phyloP scores from a whole-genome alignment of 805 yeast genomes.

The Kazachstania africana region DNA sequence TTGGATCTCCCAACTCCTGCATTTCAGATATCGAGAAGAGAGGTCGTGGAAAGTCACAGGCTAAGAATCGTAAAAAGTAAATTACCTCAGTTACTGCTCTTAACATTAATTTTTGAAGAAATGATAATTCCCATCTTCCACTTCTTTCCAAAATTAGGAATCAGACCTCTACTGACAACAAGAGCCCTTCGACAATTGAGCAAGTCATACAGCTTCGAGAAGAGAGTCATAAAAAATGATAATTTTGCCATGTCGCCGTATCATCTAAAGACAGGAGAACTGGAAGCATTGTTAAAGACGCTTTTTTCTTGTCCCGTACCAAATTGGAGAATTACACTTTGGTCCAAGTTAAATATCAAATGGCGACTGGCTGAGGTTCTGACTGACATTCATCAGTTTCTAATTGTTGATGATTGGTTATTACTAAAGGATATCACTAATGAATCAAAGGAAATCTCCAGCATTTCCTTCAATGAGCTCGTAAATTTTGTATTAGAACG shows the following conservation, averaged over 20 bases:
- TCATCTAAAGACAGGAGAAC: constrained; percentile 31
- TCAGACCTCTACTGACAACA: constrained; percentile 36
- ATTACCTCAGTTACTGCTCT: constrained; percentile 42
- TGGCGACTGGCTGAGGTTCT: constrained; percentile 31
- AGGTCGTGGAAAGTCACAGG: constrained; percentile 37
- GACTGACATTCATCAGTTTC: constrained; percentile 42
- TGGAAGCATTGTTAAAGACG: constrained; percentile 26
- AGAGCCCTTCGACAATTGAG: not conserved
- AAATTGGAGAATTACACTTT: constrained; percentile 29
- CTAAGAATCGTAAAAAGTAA: too few relatives aligned
- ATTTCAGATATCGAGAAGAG: constrained; percentile 30
- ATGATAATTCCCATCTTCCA: constrained; percentile 42
- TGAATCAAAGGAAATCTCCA: constrained; percentile 1
- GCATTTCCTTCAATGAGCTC: constrained; percentile 37
- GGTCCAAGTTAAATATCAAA: constrained; percentile 28
- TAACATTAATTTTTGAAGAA: constrained; percentile 41
- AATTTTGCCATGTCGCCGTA: constrained; percentile 32
- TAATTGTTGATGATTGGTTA: constrained; percentile 24
- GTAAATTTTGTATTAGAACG: constrained; percentile 44
- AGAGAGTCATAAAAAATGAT: too few relatives aligned
- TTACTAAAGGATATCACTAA: constrained; percentile 10
- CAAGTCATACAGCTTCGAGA: not conserved
- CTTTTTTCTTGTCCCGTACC: constrained; percentile 30
- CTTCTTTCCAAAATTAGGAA: constrained; percentile 42
- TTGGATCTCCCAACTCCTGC: too few relatives aligned